Evolutionary conservation across 2,329 filamentous ascomycete genomes (phyloP), one percentile per base, ranked within the genome.

Genomic region (Tolypocladium tundrense): DNA sequence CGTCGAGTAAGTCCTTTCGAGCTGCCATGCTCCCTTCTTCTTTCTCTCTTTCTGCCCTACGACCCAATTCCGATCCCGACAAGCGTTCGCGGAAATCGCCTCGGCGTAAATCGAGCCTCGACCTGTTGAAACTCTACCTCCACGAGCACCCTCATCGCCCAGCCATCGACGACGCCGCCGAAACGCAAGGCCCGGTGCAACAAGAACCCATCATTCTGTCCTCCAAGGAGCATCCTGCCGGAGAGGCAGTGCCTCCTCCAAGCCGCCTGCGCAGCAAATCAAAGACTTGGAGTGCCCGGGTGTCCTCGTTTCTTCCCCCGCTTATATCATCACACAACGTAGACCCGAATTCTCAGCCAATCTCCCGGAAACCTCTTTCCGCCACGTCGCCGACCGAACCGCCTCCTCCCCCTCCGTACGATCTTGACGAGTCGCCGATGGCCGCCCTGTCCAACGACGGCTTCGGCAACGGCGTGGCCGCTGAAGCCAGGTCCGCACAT

Each of bases 1-100:
- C 74, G 68, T 75, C 75, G 66, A 73, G 72, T 74, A 78, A 77
- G 74, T 77, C 72, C 61, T 68, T 71, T 65, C 68, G 72, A 67
- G 69, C 70, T 56, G 68, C 69, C 59, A 64, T 70, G 57, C 67
- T 75, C 62, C 67, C 70, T 63, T 68, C 70, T 64, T 70, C 70
- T 59, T 60, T 70, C 61, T 72, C 72, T 62, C 69, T 75, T 65
- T 68, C 67, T 61, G 64, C 66, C 58, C 60, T 70, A 52, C 67
- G 65, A 51, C 66, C 67, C 60, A 68, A 66, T 57, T 65, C 67
- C 57, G 64, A 68, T 55, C 62, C 67, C 59, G 66, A 68, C 19
- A 39, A 48, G 21, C 53, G 53, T 41, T 52, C 48, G 40, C 57
- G 50, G 21, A 52, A 54, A 19, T n/a, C 41, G 51, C 63, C 62